phyloP scores from a whole-genome alignment of 306 rosid species.

The Heteromeles arbutifolia region DNA sequence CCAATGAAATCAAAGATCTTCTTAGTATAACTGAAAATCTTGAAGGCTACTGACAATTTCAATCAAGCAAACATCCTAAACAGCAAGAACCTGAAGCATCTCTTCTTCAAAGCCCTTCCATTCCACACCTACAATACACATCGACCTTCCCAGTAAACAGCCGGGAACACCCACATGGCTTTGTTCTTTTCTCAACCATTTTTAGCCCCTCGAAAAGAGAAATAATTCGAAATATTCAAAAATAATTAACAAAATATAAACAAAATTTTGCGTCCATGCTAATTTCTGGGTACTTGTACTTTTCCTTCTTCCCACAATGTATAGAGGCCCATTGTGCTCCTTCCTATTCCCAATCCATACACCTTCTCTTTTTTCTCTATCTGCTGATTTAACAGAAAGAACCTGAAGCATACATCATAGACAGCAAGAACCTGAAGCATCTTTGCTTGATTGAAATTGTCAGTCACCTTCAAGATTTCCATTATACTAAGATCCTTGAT shows the following conservation, averaged over 20 bases:
- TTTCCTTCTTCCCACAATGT: conserved; percentile 41
- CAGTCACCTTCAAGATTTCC: too few relatives aligned
- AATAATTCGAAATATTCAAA: not conserved
- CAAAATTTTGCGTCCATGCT: conserved; percentile 11
- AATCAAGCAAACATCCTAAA: too few relatives aligned
- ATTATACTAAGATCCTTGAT: too few relatives aligned
- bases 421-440: too few relatives aligned
- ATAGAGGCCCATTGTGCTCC: conserved; percentile 41
- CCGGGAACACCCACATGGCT: conserved; percentile 53
- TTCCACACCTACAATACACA: conserved; percentile 26
- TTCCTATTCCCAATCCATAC: conserved; percentile 36
- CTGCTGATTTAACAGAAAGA: conserved; percentile 28
- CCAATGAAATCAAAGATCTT: too few relatives aligned
- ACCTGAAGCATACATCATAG: too few relatives aligned
- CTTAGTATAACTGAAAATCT: too few relatives aligned
- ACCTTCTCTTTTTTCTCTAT: conserved; percentile 7
- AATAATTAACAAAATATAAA: not conserved
- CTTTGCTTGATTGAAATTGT: too few relatives aligned
- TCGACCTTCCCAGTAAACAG: conserved; percentile 52
- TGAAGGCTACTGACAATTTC: too few relatives aligned
- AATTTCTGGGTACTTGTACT: conserved; percentile 30
- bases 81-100: too few relatives aligned
- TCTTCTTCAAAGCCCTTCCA: too few relatives aligned
- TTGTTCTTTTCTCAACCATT: conserved; percentile 48
- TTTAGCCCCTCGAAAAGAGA: conserved; percentile 30